Percentiles rank a stretch among this genome's conserved stretches.
Evolutionary conservation across 2,329 filamentous ascomycete genomes (phyloP).

Genomic region (Thielaviopsis ethacetica): DNA sequence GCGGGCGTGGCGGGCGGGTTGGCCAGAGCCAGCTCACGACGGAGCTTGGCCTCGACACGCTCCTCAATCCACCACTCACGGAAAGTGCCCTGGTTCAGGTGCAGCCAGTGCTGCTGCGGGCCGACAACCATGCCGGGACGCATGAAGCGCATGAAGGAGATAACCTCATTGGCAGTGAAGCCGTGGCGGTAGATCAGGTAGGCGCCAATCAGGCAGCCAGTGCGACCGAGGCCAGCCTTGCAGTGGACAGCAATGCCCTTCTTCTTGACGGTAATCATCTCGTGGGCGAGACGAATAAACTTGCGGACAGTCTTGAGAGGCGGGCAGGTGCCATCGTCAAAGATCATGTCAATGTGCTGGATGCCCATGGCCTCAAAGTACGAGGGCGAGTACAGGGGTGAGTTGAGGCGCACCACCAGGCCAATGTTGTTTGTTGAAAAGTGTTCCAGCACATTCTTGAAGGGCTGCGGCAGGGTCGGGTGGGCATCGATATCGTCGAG

Average conservation of each 20-base stretch:
- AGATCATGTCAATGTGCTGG: slow-evolving; percentile 97
- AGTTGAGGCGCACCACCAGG: slow-evolving; percentile 88
- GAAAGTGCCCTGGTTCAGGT: slow-evolving; percentile 91
- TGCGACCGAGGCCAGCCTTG: slow-evolving; percentile 91
- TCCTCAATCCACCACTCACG: slow-evolving; percentile 97
- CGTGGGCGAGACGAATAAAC: slow-evolving; percentile 87
- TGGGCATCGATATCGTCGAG: slow-evolving; percentile 55
- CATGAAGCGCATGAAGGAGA: slow-evolving; percentile 99
- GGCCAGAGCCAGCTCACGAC: slow-evolving; percentile 39
- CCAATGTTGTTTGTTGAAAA: slow-evolving; percentile 81
- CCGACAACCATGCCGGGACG: slow-evolving; percentile 97
- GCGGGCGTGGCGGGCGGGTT: slow-evolving; percentile 42
- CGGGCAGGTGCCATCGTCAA: slow-evolving; percentile 94
- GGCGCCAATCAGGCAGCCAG: slow-evolving; percentile 89
- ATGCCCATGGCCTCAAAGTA: slow-evolving; percentile 94
- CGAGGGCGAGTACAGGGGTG: slow-evolving; percentile 86
- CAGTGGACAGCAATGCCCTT: slow-evolving; percentile 95
- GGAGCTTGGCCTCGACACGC: slow-evolving; percentile 53
- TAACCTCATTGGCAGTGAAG: slow-evolving; percentile 94
- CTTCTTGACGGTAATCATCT: slow-evolving; percentile 80
- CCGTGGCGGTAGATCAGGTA: slow-evolving; percentile 96
- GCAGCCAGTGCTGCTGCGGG: slow-evolving; percentile 96
- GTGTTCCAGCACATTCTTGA: slow-evolving; percentile 90
- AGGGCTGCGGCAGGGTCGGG: slow-evolving; percentile 61
- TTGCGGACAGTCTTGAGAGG: slow-evolving; percentile 76